A percentile compares a stretch with the other conserved stretches of the same genome.
Evolutionary conservation across 805 yeast species (phyloP).

Genomic region (Cyberlindnera euphorbiiphila): DNA sequence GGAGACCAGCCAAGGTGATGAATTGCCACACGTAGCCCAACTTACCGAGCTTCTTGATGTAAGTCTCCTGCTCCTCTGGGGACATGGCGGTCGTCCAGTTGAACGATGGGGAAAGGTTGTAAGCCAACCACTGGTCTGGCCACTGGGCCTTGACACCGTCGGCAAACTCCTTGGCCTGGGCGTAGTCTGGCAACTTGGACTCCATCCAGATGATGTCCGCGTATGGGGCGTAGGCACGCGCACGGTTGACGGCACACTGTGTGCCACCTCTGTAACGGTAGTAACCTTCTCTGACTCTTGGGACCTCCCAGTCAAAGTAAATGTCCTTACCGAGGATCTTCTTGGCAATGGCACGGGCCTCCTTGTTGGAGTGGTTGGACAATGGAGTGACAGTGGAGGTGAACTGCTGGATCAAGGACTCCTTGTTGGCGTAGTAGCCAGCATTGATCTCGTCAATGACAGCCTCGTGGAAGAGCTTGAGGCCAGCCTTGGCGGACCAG

Average conservation of each 20-base stretch:
- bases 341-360: constrained; percentile 74
- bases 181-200: constrained; percentile 88
- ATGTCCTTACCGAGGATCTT: constrained; percentile 76
- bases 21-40: constrained; percentile 97
- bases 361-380: constrained; percentile 69
- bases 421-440: constrained; percentile 56
- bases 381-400: constrained; percentile 67
- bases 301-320: constrained; percentile 91
- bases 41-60: constrained; percentile 78
- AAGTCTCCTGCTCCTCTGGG: constrained; percentile 81
- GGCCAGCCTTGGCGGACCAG: constrained; percentile 80
- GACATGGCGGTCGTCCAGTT: constrained; percentile 97
- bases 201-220: constrained; percentile 99
- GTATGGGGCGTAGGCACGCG: constrained; percentile 90
- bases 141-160: constrained; percentile 76
- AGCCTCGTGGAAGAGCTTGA: constrained; percentile 88
- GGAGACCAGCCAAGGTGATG: constrained; percentile 95
- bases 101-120: constrained; percentile 95
- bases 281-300: constrained; percentile 95
- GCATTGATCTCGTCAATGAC: constrained; percentile 75
- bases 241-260: constrained; percentile 95
- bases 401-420: constrained; percentile 61
- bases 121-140: constrained; percentile 95
- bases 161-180: constrained; percentile 92
- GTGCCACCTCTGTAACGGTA: constrained; percentile 96